Percentiles rank a stretch among this genome's conserved stretches.
phyloP scores from a whole-genome alignment of 257 asterid genomes.

The Solanum etuberosum region DNA sequence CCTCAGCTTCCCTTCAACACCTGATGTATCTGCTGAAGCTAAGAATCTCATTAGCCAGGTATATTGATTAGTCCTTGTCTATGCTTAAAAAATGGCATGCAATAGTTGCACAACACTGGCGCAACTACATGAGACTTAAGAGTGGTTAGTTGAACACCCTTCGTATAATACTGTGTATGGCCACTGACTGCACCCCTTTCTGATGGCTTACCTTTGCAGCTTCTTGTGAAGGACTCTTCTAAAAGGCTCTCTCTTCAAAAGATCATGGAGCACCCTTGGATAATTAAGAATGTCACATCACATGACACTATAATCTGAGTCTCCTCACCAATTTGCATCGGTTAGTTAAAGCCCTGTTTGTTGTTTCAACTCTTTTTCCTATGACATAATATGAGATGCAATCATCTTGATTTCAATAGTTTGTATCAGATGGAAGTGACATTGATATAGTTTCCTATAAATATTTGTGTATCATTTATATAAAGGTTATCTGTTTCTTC shows the following conservation, averaged over 20 bases:
- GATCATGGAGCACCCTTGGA: slow-evolving; percentile 89
- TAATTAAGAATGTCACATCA: slow-evolving; percentile 30
- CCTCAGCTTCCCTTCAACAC: slow-evolving; percentile 72
- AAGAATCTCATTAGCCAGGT: slow-evolving; percentile 78
- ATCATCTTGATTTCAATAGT: not conserved
- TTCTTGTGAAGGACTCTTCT: slow-evolving; percentile 83
- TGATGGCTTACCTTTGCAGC: slow-evolving; percentile 32
- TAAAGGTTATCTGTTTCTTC: not conserved
- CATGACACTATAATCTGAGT: not conserved
- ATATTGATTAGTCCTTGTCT: not conserved
- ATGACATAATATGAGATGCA: not conserved
- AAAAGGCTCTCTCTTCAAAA: slow-evolving; percentile 69
- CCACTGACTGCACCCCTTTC: not conserved
- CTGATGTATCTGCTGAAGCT: slow-evolving; percentile 49
- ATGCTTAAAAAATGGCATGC: not conserved
- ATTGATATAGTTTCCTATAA: not conserved
- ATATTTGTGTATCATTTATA: not conserved
- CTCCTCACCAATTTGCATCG: not conserved
- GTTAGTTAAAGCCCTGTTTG: not conserved
- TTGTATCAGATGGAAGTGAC: not conserved
- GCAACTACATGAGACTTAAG: not conserved
- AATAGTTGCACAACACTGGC: not conserved
- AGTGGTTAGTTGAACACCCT: not conserved
- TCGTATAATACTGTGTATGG: not conserved
- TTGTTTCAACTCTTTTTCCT: not conserved